phyloP scores from a whole-genome alignment of 2,329 filamentous ascomycete genomes.

The Chaetomiaceae sp. region DNA sequence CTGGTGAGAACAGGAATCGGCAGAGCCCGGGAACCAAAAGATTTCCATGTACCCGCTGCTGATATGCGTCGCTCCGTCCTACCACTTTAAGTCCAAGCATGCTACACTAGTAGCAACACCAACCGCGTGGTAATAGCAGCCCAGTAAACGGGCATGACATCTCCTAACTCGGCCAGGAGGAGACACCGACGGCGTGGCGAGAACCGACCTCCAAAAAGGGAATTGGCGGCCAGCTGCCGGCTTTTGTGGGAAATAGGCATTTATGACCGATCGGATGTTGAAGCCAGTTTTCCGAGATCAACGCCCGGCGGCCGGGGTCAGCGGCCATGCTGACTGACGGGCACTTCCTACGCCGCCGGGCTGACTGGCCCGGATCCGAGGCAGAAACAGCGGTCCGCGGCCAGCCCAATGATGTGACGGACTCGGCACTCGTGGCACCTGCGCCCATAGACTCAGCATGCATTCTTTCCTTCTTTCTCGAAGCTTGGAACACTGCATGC shows the following conservation, averaged over 20 bases:
- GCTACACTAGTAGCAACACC: not conserved
- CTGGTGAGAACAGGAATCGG: not conserved
- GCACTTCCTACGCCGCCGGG: not conserved
- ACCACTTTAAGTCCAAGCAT: not conserved
- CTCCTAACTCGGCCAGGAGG: not conserved
- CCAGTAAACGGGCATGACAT: not conserved
- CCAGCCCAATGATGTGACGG: constrained; percentile 1
- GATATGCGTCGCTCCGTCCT: not conserved
- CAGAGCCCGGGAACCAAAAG: not conserved
- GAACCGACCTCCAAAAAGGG: no score
- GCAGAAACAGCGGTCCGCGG: not conserved
- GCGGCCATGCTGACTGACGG: not conserved
- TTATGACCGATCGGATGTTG: not conserved
- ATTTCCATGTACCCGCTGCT: not conserved
- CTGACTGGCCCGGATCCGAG: not conserved
- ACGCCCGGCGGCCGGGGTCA: not conserved
- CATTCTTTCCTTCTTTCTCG: not conserved
- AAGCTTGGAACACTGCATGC: not conserved
- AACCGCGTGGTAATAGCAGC: not conserved
- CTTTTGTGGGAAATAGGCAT: no score
- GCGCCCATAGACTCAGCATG: not conserved
- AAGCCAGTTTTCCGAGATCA: not conserved
- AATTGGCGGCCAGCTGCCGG: no score
- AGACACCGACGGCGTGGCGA: no score
- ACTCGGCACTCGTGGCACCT: not conserved